Evolutionary conservation across 208 protist genomes (phyloP), one percentile per base, ranked within the genome.

Genomic region (Angomonas deanei): DNA sequence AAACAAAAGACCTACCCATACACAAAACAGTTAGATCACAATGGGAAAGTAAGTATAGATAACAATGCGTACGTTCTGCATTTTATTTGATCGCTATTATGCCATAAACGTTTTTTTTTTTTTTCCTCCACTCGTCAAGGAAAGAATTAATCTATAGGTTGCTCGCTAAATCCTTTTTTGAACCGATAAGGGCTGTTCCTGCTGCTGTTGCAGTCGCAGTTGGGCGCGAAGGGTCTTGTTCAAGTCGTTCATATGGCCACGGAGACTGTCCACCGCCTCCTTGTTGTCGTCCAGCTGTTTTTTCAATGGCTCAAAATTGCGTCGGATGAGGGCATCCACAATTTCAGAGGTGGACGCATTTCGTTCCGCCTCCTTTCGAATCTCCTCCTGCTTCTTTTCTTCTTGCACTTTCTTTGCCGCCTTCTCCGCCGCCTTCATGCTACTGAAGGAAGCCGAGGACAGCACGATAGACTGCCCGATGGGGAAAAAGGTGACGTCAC

Each of bases 401-500:
- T n/a, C 19, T 17, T 5, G 27, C 1, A 28, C 66, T 50, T 19
- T 48, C 60, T 57, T 59, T 46, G 30, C 60, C 24, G 49, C 61
- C 48, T 55, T 36, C 31, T 49, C 39, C 24, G 24, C 42, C 32
- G 56, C 46, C 55, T 55, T 15, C 27, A 32, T 62, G 28, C 56
- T 69, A n/a, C 56, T 55, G 56, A 63, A 53, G 1, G 64, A 53
- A 50, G 71, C 63, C 21, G 66, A 60, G n/a, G 33, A 60, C 21
- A 94, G 70, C 21, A 79, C 64, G 34, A 93, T 66, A 53, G 75
- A 89, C 27, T 64, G 56, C 34, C 70, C 76, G 21, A 86, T 82
- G 1, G 87, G 91, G 62, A 89, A 94, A 70, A 96, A 96, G 42
- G 76, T 76, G 31, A 96, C 62, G 47, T 88, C 82, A 21, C 76